These are phyloP conservation scores for Ganoderma sinense DNA, from an alignment of 1,284 basidiomycete genomes.

Conservation along the genomic window DNA sequence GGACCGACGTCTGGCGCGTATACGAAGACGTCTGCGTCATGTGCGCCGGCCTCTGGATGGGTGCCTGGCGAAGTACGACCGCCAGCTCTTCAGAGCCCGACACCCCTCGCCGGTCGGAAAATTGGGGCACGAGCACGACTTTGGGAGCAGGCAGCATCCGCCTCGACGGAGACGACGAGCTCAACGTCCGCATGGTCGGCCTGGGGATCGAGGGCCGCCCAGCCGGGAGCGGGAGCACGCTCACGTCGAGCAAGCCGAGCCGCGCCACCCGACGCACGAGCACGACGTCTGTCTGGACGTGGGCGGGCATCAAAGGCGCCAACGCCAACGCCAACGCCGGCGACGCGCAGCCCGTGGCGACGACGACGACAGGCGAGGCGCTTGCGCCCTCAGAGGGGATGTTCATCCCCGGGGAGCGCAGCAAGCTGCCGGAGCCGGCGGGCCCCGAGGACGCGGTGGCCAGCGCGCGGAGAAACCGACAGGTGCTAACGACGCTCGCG, in stretches of 20 bases:
- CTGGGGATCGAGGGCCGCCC: slow-evolving; percentile 72
- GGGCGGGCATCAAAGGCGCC: slow-evolving; percentile 21
- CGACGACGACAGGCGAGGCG: not conserved
- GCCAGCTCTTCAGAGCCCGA: slow-evolving; percentile 53
- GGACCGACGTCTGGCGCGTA: slow-evolving; percentile 79
- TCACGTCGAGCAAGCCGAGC: slow-evolving; percentile 25
- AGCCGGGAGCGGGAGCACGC: slow-evolving; percentile 19
- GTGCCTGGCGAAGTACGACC: slow-evolving; percentile 59
- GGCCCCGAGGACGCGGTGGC: slow-evolving; percentile 38
- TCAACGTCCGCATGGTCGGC: slow-evolving; percentile 51
- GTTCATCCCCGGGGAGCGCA: slow-evolving; percentile 29
- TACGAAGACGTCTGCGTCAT: slow-evolving; percentile 85
- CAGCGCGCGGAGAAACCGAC: slow-evolving; percentile 46
- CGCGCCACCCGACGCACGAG: slow-evolving; percentile 35
- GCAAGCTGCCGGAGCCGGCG: slow-evolving; percentile 28
- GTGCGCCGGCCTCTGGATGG: slow-evolving; percentile 80
- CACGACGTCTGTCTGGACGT: slow-evolving; percentile 38
- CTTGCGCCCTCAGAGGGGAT: slow-evolving; percentile 18
- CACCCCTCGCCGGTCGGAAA: slow-evolving; percentile 45
- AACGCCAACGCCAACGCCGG: slow-evolving; percentile 16
- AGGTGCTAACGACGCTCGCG: slow-evolving; percentile 68
- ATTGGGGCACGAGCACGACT: slow-evolving; percentile 50
- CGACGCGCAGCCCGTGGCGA: slow-evolving; percentile 10
- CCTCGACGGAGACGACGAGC: slow-evolving; percentile 66
- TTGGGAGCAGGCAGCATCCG: slow-evolving; percentile 42